Evolutionary conservation across 441 rosid genomes (phyloP).

Genomic region (Sinapis alba): DNA sequence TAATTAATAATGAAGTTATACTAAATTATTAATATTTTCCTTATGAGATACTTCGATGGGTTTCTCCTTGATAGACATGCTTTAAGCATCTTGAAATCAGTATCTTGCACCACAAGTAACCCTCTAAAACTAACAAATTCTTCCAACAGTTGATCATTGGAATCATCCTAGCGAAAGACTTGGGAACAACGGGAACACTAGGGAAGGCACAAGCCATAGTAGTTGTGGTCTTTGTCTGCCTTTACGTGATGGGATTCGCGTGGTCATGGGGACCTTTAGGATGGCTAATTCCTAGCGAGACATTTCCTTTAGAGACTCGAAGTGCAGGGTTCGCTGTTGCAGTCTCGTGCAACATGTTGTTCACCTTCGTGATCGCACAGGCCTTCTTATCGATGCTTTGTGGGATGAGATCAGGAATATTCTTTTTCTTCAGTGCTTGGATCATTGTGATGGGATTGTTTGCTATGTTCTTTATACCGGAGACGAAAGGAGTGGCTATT

Average conservation of each 20-base stretch:
- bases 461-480: neutral
- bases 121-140: neutral
- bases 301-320: conserved; percentile 66
- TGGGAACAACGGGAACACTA: conserved; percentile 30
- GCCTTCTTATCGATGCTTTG: neutral
- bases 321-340: conserved; percentile 55
- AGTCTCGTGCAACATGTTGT: neutral
- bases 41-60: neutral
- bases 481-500: neutral
- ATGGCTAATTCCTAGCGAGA: conserved; percentile 73
- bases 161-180: conserved; percentile 30
- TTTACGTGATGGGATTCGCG: conserved; percentile 57
- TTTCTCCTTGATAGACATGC: neutral
- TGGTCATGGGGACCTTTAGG: conserved; percentile 87
- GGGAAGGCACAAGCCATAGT: conserved; percentile 28
- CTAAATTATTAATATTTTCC: neutral
- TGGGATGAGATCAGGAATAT: neutral
- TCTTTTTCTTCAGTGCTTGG: neutral
- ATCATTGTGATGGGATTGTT: conserved; percentile 3
- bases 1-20: neutral
- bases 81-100: neutral
- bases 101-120: neutral
- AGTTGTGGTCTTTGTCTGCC: conserved; percentile 58
- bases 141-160: conserved; percentile 47
- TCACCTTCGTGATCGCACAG: neutral